Conservation (phyloP, 2,329 filamentous ascomycete genomes). For the Aspergillus costaricaensis region DNA sequence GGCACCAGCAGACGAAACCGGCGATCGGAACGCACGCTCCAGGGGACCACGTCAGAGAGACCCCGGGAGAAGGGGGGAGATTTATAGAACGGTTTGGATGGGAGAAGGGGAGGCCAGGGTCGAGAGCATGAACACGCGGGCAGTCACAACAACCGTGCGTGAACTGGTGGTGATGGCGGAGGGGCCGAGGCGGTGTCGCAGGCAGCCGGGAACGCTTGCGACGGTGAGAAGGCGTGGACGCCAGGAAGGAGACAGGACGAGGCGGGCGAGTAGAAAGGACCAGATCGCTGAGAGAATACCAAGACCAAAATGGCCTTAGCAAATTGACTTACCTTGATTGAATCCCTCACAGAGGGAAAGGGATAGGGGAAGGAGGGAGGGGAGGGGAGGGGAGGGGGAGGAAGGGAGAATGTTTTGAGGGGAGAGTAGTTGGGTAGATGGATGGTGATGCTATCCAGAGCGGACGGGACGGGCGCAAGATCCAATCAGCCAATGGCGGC, state of each 20-base stretch:
- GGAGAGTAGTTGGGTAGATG: conserved; percentile 14
- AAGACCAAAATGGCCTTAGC: conserved; percentile 6
- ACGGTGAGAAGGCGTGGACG: conserved; percentile 12
- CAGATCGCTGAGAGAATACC: not conserved
- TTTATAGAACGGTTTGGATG: not conserved
- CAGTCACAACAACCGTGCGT: conserved; percentile 19
- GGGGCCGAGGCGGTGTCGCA: conserved; percentile 42
- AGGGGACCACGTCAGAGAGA: conserved; percentile 22
- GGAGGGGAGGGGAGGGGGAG: conserved; percentile 11
- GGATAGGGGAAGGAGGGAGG: conserved; percentile 4
- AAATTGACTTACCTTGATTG: conserved; percentile 23
- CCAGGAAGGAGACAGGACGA: conserved; percentile 6
- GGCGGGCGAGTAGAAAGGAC: conserved; percentile 6
- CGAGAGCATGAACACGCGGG: conserved; percentile 18
- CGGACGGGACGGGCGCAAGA: conserved; percentile 6
- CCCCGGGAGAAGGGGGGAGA: conserved; percentile 10
- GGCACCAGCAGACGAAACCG: conserved; percentile 21
- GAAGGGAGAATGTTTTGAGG: conserved; percentile 11
- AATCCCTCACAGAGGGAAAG: conserved; percentile 28
- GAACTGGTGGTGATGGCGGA: conserved; percentile 23
- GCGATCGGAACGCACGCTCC: conserved; percentile 21
- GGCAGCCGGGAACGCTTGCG: conserved; percentile 24
- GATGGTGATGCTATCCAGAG: conserved; percentile 14
- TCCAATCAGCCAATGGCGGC: conserved; percentile 1
- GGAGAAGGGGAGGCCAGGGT: conserved; percentile 3